Evolutionary conservation across 1,139 yeast genomes (phyloP).

Genomic region (Debaryomyces subglobosus): DNA sequence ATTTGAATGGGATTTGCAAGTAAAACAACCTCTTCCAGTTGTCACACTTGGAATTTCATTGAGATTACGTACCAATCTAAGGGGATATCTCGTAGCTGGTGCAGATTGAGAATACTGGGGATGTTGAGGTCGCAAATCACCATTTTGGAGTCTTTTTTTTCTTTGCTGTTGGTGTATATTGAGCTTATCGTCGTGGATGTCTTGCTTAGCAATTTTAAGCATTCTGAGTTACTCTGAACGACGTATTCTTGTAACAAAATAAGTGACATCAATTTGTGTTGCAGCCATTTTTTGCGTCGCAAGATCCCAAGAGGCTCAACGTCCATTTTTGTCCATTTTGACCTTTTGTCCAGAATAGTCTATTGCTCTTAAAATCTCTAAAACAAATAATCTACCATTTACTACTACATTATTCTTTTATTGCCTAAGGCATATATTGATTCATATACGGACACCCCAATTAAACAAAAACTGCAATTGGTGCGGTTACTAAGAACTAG

Average conservation of each 20-base stretch:
- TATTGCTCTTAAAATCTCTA: too few relatives aligned
- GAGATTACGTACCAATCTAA: background rate
- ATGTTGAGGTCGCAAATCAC: background rate
- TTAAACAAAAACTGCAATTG: background rate
- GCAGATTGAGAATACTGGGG: background rate
- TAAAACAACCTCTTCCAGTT: background rate
- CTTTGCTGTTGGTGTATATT: too few relatives aligned
- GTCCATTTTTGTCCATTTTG: background rate
- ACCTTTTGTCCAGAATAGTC: too few relatives aligned
- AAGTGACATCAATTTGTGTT: conserved; percentile 11
- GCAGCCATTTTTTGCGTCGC: conserved; percentile 15
- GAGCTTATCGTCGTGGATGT: background rate
- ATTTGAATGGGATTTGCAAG: background rate
- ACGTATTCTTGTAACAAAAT: background rate
- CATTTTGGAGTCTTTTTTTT: background rate
- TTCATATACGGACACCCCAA: conserved; percentile 9
- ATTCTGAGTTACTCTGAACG: background rate
- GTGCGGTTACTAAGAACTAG: conserved; percentile 8
- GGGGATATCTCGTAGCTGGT: background rate
- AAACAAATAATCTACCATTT: background rate
- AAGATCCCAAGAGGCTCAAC: background rate
- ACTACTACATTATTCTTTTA: background rate
- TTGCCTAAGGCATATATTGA: conserved; percentile 10
- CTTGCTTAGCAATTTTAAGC: background rate
- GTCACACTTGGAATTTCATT: background rate